These are phyloP conservation scores for Suillus fuscotomentosus DNA, from an alignment of 768 basidiomycete genomes.

Conservation along the genomic window DNA sequence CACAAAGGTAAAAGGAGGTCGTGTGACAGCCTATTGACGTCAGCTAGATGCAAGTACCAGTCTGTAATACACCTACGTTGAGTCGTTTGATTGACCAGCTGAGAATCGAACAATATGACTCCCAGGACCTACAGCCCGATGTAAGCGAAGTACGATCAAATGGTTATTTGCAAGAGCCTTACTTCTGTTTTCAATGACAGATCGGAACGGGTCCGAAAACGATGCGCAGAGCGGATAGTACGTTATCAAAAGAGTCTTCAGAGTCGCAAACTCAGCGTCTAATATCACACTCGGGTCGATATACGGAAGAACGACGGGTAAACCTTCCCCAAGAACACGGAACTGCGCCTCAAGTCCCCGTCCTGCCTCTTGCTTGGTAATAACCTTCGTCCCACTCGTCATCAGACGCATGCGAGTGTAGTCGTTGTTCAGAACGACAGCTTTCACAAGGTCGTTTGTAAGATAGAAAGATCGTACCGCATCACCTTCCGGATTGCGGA, in stretches of 20 bases:
- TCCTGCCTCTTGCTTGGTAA: slow-evolving; percentile 83
- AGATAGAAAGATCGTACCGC: slow-evolving; percentile 83
- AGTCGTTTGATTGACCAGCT: slow-evolving; percentile 49
- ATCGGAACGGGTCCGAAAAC: slow-evolving; percentile 61
- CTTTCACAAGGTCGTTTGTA: slow-evolving; percentile 80
- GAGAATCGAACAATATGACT: slow-evolving; percentile 73
- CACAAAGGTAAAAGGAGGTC: slow-evolving; percentile 91
- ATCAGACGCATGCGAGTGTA: slow-evolving; percentile 84
- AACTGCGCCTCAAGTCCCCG: slow-evolving; percentile 59
- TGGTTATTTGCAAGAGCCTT: slow-evolving; percentile 22
- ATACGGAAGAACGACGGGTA: slow-evolving; percentile 83
- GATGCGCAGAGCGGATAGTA: slow-evolving; percentile 76
- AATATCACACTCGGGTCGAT: slow-evolving; percentile 65
- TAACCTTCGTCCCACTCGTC: slow-evolving; percentile 91
- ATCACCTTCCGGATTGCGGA: slow-evolving; percentile 78
- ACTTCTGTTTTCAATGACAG: slow-evolving; percentile 54
- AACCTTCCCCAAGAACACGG: slow-evolving; percentile 80
- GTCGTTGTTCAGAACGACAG: slow-evolving; percentile 78
- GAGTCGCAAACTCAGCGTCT: slow-evolving; percentile 48
- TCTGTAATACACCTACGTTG: slow-evolving; percentile 44
- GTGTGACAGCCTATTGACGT: slow-evolving; percentile 57
- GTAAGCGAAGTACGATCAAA: neutral
- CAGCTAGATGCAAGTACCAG: neutral
- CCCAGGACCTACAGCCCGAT: slow-evolving; percentile 50
- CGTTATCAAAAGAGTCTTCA: slow-evolving; percentile 69